phyloP scores from a whole-genome alignment of 352 stramenopile species.

The Pythium apleroticum region DNA sequence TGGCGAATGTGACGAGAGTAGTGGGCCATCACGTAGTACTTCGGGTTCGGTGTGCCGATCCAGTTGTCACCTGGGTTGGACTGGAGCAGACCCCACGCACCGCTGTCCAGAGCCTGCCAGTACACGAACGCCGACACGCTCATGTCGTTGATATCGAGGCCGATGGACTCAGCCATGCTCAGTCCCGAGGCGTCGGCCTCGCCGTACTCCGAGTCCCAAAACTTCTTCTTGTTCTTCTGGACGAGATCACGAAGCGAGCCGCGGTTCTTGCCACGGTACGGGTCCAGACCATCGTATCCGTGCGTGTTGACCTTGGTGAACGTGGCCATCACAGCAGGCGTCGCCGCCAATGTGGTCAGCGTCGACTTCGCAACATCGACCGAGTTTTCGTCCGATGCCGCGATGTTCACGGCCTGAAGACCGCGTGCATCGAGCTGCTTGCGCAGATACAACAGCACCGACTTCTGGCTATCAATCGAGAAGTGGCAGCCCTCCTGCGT shows the following conservation, averaged over 20 bases:
- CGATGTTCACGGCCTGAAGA: conserved; percentile 33
- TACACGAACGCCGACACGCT: conserved; percentile 62
- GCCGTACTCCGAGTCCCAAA: conserved; percentile 68
- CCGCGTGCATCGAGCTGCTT: conserved; percentile 34
- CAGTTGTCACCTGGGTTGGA: conserved; percentile 37
- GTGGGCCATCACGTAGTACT: conserved; percentile 59
- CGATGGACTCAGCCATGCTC: conserved; percentile 48
- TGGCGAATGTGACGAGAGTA: conserved; percentile 65
- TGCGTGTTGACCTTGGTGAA: conserved; percentile 62
- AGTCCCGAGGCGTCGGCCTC: conserved; percentile 47
- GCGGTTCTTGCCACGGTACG: conserved; percentile 45
- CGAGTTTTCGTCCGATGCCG: conserved; percentile 59
- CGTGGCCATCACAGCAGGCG: conserved; percentile 28
- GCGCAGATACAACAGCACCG: conserved; percentile 41
- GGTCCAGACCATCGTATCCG: conserved; percentile 42
- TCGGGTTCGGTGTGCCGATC: conserved; percentile 41
- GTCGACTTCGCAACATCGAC: conserved; percentile 35
- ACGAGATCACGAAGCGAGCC: conserved; percentile 33
- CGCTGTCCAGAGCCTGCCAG: conserved; percentile 57
- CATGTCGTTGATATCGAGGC: conserved; percentile 59
- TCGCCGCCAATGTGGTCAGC: conserved; percentile 30
- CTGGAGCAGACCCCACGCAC: conserved; percentile 54
- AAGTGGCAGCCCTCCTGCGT: conserved; percentile 59
- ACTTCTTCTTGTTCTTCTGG: conserved; percentile 32
- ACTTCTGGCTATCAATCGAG: conserved; percentile 38